A percentile compares a stretch with the other conserved stretches of the same genome.
Conservation (phyloP, 108 stramenopile species). For the Fragilaria crotonensis region DNA sequence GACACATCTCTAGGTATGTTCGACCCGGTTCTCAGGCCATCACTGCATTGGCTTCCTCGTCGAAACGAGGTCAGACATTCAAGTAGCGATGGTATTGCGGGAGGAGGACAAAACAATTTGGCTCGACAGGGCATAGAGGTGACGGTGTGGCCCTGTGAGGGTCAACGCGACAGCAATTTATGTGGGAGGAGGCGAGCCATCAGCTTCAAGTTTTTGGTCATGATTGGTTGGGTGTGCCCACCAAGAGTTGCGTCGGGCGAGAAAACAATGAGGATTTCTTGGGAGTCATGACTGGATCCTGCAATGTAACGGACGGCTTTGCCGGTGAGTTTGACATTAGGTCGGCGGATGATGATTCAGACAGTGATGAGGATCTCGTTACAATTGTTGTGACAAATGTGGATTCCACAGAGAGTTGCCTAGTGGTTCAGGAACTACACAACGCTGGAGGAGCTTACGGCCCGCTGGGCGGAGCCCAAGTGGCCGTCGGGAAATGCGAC, state of each 20-base stretch:
- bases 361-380: too few relatives aligned
- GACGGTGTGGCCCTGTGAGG: slow-evolving; percentile 83
- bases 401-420: slow-evolving; percentile 28
- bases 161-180: slow-evolving; percentile 76
- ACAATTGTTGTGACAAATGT: slow-evolving; percentile 10
- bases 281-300: slow-evolving; percentile 41
- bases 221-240: slow-evolving; percentile 71
- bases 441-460: slow-evolving; percentile 80
- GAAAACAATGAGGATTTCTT: slow-evolving; percentile 33
- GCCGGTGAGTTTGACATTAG: slow-evolving; percentile 42
- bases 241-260: slow-evolving; percentile 48
- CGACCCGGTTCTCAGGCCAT: slow-evolving; percentile 66
- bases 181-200: slow-evolving; percentile 29
- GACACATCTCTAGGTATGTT: slow-evolving; percentile 79
- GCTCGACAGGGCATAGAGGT: slow-evolving; percentile 78
- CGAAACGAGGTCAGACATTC: too few relatives aligned
- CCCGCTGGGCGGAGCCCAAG: slow-evolving; percentile 63
- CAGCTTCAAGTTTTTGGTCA: slow-evolving; percentile 62
- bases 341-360: too few relatives aligned
- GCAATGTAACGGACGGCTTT: slow-evolving; percentile 23
- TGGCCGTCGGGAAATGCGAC: slow-evolving; percentile 48
- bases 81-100: slow-evolving; percentile 52
- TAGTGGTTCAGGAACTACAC: slow-evolving; percentile 30
- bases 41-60: slow-evolving; percentile 46
- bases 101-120: slow-evolving; percentile 71